A percentile compares a stretch with the other conserved stretches of the same genome.
Conservation (phyloP, 768 basidiomycete species). For the Hericium coralloides region DNA sequence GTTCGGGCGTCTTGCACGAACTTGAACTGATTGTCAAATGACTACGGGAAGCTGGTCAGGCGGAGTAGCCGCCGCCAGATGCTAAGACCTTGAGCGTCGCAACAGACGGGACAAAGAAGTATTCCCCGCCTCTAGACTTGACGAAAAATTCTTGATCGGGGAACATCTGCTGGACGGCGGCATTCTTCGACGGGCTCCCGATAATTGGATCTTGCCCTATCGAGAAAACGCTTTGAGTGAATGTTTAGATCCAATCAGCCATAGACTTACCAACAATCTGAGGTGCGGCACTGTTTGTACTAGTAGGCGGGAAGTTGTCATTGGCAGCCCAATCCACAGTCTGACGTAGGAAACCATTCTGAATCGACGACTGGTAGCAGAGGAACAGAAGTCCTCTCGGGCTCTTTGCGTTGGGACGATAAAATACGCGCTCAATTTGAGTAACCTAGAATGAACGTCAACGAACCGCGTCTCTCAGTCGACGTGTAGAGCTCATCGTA, state of each 20-base stretch:
- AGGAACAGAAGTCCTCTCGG: conserved; percentile 21
- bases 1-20: no score
- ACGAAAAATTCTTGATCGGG: background rate
- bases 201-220: background rate
- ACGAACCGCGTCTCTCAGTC: background rate
- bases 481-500: conserved; percentile 8
- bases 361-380: conserved; percentile 28
- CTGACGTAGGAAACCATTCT: conserved; percentile 29
- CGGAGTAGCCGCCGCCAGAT: no score
- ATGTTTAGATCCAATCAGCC: background rate
- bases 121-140: conserved; percentile 1
- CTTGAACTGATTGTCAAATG: no score
- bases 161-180: background rate
- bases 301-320: background rate
- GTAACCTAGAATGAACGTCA: background rate
- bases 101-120: conserved; percentile 3
- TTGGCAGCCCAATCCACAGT: conserved; percentile 1
- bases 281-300: background rate
- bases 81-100: background rate
- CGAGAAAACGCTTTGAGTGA: background rate
- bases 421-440: background rate
- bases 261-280: background rate
- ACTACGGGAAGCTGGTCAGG: no score
- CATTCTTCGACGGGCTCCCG: background rate
- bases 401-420: background rate